These are phyloP conservation scores for Pelargonium cotyledonis DNA, from an alignment of 441 rosid genomes.

Conservation along the genomic window DNA sequence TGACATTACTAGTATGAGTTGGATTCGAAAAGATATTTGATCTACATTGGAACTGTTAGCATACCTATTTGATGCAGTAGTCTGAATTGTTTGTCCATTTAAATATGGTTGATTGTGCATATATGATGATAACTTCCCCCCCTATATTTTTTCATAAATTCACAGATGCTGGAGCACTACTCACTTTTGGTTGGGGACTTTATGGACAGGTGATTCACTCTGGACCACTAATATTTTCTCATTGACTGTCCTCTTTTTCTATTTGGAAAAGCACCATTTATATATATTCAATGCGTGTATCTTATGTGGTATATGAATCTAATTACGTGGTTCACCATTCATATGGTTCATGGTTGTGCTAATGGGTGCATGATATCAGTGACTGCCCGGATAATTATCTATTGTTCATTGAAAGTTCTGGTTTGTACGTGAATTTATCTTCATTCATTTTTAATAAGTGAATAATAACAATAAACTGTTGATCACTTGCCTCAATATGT, in stretches of 20 bases:
- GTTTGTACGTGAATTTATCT: background rate
- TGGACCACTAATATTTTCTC: background rate
- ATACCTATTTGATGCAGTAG: too few species aligned
- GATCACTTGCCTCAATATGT: background rate
- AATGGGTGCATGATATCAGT: background rate
- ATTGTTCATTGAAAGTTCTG: background rate
- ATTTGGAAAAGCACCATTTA: background rate
- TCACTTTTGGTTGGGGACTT: conserved; percentile 98
- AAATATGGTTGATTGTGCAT: background rate
- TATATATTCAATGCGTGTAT: background rate
- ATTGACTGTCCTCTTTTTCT: conserved; percentile 7
- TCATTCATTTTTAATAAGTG: too few species aligned
- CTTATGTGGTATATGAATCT: background rate
- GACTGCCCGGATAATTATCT: background rate
- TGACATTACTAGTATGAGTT: background rate
- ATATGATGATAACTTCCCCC: background rate
- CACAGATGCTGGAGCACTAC: conserved; percentile 93
- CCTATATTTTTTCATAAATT: conserved; percentile 19
- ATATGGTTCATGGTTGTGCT: background rate
- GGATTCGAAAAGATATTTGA: background rate
- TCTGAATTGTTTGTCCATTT: background rate
- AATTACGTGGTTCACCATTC: background rate
- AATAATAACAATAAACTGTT: background rate
- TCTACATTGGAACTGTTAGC: too few species aligned
- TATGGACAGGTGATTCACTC: conserved; percentile 78